phyloP scores from a whole-genome alignment of 345 rosid genomes.

The Populus nigra region DNA sequence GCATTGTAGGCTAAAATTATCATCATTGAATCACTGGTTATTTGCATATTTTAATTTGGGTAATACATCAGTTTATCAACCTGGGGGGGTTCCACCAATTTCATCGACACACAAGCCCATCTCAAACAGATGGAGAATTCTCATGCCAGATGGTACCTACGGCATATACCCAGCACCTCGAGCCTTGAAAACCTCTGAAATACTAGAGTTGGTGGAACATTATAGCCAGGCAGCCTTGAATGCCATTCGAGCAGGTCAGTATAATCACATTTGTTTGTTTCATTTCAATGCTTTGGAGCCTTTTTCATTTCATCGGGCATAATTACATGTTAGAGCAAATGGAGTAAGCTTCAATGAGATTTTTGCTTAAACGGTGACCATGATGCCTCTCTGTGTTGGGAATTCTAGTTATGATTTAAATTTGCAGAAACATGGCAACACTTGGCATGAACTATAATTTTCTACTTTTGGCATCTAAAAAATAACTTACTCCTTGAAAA shows the following conservation, averaged over 20 bases:
- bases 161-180: conserved; percentile 54
- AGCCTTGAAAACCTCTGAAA: conserved; percentile 45
- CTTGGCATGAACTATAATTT: not conserved
- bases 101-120: conserved; percentile 66
- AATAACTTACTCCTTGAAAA: not conserved
- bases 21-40: not conserved
- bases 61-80: conserved; percentile 59
- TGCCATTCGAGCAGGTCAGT: conserved; percentile 73
- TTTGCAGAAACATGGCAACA: not conserved
- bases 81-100: conserved; percentile 64
- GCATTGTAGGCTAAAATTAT: not conserved
- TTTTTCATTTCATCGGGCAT: not conserved
- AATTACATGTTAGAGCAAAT: not conserved
- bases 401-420: not conserved
- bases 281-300: not conserved
- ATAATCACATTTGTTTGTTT: too few relatives aligned
- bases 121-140: conserved; percentile 62
- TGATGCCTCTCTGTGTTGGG: not conserved
- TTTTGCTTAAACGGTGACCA: not conserved
- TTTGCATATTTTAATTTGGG: not conserved
- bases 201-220: conserved; percentile 47
- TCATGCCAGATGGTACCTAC: conserved; percentile 56
- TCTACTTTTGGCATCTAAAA: not conserved
- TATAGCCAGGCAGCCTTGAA: conserved; percentile 61
- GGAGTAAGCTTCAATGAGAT: not conserved